These are phyloP conservation scores for Conidiobolus incongruus DNA, from an alignment of 371 early-diverging fungal species.

Conservation along the genomic window DNA sequence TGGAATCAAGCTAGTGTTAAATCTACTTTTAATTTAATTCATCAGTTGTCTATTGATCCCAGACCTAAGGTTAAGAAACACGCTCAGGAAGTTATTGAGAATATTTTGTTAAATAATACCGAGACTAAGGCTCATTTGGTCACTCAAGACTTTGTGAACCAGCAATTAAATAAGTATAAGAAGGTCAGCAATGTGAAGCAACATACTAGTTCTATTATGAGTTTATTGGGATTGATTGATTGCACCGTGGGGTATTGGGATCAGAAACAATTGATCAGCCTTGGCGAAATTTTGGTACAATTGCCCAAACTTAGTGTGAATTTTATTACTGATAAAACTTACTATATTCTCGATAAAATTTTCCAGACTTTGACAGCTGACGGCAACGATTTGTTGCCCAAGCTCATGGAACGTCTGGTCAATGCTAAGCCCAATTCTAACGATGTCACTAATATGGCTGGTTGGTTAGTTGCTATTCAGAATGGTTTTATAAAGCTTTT, in stretches of 20 bases:
- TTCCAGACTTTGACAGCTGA: not conserved
- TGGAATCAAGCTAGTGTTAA: conserved; percentile 48
- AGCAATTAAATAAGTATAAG: conserved; percentile 38
- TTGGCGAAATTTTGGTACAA: conserved; percentile 53
- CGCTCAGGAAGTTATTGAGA: conserved; percentile 61
- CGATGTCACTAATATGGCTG: conserved; percentile 50
- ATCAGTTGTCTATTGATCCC: conserved; percentile 52
- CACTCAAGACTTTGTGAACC: conserved; percentile 45
- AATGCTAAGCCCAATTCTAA: conserved; percentile 65
- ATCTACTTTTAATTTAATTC: conserved; percentile 42
- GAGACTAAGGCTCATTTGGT: conserved; percentile 46
- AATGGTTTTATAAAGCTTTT: conserved; percentile 31
- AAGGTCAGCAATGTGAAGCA: conserved; percentile 19
- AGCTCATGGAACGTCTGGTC: conserved; percentile 6
- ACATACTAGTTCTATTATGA: not conserved
- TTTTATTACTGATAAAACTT: conserved; percentile 54
- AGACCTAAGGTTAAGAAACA: conserved; percentile 78
- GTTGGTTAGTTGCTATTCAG: conserved; percentile 68
- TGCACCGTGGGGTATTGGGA: not conserved
- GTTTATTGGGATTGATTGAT: not conserved
- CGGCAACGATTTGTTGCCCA: conserved; percentile 2
- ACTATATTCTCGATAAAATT: conserved; percentile 41
- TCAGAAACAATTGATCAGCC: conserved; percentile 1
- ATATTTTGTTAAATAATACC: conserved; percentile 43
- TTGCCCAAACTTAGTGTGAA: conserved; percentile 66